phyloP scores from a whole-genome alignment of 1,284 basidiomycete species.

The Ganoderma boninense region DNA sequence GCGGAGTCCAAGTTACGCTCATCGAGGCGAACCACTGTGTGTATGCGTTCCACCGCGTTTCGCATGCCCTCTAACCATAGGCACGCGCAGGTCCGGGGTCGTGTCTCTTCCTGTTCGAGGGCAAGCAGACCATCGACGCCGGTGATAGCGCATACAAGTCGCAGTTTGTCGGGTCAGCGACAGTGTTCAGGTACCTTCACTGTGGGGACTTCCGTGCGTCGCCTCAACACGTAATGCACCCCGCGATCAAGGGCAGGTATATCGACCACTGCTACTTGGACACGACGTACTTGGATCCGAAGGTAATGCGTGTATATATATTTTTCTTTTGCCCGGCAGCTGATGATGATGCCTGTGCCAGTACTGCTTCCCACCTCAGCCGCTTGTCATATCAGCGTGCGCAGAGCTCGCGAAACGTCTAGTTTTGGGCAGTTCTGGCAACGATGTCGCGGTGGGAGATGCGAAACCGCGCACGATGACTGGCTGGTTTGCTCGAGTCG shows the following conservation, averaged over 20 bases:
- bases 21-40: constrained; percentile 97
- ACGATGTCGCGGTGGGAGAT: constrained; percentile 38
- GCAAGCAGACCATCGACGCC: constrained; percentile 86
- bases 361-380: constrained; percentile 96
- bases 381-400: constrained; percentile 92
- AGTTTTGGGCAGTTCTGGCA: constrained; percentile 47
- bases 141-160: constrained; percentile 84
- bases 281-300: constrained; percentile 95
- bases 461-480: constrained; percentile 39
- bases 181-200: constrained; percentile 89
- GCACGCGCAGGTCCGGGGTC: constrained; percentile 80
- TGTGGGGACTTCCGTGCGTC: constrained; percentile 95
- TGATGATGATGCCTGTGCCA: constrained; percentile 40
- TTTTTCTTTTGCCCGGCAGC: no score
- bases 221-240: constrained; percentile 85
- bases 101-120: constrained; percentile 93
- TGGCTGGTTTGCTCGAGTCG: constrained; percentile 38
- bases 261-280: constrained; percentile 95
- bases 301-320: constrained; percentile 53
- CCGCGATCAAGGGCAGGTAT: constrained; percentile 77
- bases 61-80: neutral
- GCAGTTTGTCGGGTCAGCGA: constrained; percentile 72
- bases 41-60: constrained; percentile 27
- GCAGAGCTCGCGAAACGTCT: constrained; percentile 80
- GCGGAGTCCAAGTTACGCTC: constrained; percentile 89